These are phyloP conservation scores for Pichia sp. DNA, from an alignment of 1,139 yeast genomes.

Conservation along the genomic window DNA sequence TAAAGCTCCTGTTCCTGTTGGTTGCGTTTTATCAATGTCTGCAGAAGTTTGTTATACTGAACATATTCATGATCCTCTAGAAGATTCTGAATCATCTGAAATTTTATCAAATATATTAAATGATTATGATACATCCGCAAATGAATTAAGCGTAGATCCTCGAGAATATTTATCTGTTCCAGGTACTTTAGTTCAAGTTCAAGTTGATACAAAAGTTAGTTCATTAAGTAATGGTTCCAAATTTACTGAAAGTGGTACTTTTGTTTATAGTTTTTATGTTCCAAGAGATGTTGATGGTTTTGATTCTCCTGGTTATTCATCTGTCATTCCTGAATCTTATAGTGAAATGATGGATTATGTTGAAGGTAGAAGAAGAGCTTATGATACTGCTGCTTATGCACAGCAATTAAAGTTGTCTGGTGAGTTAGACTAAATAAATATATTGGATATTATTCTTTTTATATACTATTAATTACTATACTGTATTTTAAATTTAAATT, in stretches of 20 bases:
- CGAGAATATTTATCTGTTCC: conserved; percentile 63
- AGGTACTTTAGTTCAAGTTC: conserved; percentile 86
- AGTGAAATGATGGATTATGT: conserved; percentile 89
- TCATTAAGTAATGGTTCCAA: conserved; percentile 51
- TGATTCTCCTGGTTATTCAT: conserved; percentile 41
- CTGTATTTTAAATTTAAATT: neutral
- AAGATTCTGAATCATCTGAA: conserved; percentile 33
- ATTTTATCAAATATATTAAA: conserved; percentile 25
- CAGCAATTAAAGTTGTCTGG: conserved; percentile 32
- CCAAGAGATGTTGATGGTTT: conserved; percentile 46
- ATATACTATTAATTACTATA: neutral
- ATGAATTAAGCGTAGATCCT: conserved; percentile 45
- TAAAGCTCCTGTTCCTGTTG: conserved; percentile 92
- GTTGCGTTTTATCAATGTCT: conserved; percentile 74
- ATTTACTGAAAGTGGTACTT: conserved; percentile 72
- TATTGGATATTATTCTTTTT: neutral
- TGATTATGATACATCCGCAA: conserved; percentile 51
- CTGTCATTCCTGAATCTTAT: conserved; percentile 82
- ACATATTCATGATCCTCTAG: conserved; percentile 45
- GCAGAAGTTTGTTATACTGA: conserved; percentile 84
- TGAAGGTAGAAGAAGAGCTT: conserved; percentile 85
- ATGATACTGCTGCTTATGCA: conserved; percentile 70
- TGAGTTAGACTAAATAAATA: conserved; percentile 9
- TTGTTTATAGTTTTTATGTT: conserved; percentile 82
- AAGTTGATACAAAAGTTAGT: conserved; percentile 76